A percentile compares a stretch with the other conserved stretches of the same genome.
These are phyloP conservation scores for Lolium multiflorum DNA, from an alignment of 176 grass and related monocot genomes.

Conservation along the genomic window DNA sequence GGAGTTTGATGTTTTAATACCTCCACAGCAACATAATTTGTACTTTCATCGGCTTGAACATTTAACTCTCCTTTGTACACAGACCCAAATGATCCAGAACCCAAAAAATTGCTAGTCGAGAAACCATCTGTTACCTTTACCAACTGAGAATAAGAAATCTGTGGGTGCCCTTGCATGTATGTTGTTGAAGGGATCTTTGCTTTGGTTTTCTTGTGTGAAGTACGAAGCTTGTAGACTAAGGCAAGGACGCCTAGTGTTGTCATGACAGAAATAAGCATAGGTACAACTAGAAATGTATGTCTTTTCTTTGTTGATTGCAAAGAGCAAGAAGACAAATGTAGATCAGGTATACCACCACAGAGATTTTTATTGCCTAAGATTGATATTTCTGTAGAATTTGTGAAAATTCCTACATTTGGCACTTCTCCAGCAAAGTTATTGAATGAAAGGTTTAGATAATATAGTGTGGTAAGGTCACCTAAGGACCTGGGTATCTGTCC, in stretches of 20 bases:
- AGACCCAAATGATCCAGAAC: background rate
- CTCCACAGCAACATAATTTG: slow-evolving; percentile 22
- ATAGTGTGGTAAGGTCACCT: background rate
- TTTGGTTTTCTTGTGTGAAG: too few species aligned
- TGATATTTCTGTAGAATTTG: slow-evolving; percentile 29
- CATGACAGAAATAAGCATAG: background rate
- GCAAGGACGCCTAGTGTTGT: too few species aligned
- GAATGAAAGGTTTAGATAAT: slow-evolving; percentile 36
- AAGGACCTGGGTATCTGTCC: slow-evolving; percentile 32
- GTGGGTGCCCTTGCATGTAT: background rate
- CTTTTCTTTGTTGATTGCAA: background rate
- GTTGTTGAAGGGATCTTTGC: background rate
- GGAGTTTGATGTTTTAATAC: slow-evolving; percentile 27
- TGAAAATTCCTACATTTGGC: slow-evolving; percentile 35
- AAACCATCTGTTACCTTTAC: slow-evolving; percentile 29
- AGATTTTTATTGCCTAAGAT: slow-evolving; percentile 30
- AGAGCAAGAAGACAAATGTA: slow-evolving; percentile 39
- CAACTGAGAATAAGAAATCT: background rate
- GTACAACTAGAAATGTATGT: background rate
- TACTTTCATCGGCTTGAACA: too few species aligned
- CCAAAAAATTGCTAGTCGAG: background rate
- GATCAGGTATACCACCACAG: slow-evolving; percentile 30
- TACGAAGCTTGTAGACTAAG: too few species aligned
- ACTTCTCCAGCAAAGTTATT: slow-evolving; percentile 50
- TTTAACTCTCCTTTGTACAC: slow-evolving; percentile 10